Evolutionary conservation across 2,329 filamentous ascomycete species (phyloP).

Genomic region (Diaporthe sp.): DNA sequence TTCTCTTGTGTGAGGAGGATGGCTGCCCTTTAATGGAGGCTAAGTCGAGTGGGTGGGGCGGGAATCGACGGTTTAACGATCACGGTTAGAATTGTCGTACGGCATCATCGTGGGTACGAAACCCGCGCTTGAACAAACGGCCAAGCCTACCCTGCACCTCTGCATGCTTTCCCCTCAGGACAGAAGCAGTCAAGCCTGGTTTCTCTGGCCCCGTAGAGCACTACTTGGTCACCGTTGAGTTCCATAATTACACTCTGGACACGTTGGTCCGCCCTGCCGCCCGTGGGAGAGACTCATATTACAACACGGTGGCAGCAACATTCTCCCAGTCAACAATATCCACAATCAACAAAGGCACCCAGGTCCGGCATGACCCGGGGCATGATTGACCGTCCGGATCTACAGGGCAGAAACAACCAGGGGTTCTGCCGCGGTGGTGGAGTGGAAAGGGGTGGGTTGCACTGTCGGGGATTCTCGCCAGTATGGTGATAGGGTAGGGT

Average conservation of each 20-base stretch:
- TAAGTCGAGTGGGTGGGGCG: conserved; percentile 31
- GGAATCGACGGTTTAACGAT: conserved; percentile 34
- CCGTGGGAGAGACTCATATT: not conserved
- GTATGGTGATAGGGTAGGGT: conserved; percentile 11
- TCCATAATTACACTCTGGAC: not conserved
- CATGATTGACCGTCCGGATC: conserved; percentile 30
- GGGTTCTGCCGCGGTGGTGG: not conserved
- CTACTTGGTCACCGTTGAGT: not conserved
- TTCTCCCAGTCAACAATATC: conserved; percentile 4
- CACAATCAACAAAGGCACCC: not conserved
- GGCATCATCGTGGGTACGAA: conserved; percentile 26
- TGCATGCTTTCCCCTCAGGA: not conserved
- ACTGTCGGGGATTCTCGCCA: conserved; percentile 6
- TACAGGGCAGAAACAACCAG: conserved; percentile 31
- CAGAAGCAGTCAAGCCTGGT: not conserved
- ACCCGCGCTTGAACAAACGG: not conserved
- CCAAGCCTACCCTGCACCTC: conserved; percentile 2
- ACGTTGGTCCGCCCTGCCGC: not conserved
- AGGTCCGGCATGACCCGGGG: conserved; percentile 21
- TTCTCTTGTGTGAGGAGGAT: conserved; percentile 4
- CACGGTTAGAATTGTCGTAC: conserved; percentile 1
- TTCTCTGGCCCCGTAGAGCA: not conserved
- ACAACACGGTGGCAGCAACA: not conserved
- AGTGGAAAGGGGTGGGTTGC: conserved; percentile 17
- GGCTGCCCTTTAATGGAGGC: conserved; percentile 23